Conservation (phyloP, 192 early-diverging fungal species). For the Powellomyces hirtus region DNA sequence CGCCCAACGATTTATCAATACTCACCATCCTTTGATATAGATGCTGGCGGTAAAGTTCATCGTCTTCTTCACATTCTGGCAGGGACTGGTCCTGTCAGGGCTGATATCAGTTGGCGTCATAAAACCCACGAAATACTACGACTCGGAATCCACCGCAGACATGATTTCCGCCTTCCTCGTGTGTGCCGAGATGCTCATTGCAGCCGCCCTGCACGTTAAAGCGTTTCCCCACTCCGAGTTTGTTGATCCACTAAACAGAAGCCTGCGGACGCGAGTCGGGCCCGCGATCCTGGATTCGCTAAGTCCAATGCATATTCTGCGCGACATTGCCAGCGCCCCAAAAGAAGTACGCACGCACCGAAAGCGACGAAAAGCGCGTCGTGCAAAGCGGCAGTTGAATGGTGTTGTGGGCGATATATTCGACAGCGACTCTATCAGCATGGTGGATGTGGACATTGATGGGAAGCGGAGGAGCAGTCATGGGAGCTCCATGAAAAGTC, state of each 20-base stretch:
- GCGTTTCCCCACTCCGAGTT: constrained; percentile 38
- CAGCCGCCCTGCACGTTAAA: constrained; percentile 55
- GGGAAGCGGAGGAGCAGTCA: not conserved
- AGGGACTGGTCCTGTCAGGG: constrained; percentile 52
- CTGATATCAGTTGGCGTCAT: constrained; percentile 51
- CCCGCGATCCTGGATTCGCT: constrained; percentile 25
- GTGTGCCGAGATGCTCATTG: constrained; percentile 62
- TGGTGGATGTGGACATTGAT: constrained; percentile 17
- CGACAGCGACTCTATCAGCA: constrained; percentile 22
- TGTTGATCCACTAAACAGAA: not conserved
- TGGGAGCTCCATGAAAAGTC: not conserved
- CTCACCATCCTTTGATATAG: not conserved
- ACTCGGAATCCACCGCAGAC: constrained; percentile 48
- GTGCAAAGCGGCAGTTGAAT: not conserved
- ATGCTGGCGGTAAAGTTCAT: constrained; percentile 48
- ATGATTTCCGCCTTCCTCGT: constrained; percentile 53
- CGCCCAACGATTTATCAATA: not conserved
- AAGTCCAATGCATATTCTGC: constrained; percentile 24
- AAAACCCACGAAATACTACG: constrained; percentile 40
- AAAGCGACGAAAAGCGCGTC: not conserved
- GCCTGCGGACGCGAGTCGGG: constrained; percentile 12
- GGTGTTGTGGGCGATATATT: constrained; percentile 16
- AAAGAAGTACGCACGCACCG: constrained; percentile 14
- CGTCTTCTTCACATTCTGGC: constrained; percentile 67
- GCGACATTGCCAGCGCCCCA: constrained; percentile 30